Evolutionary conservation across 2,329 filamentous ascomycete genomes (phyloP), one percentile per base, ranked within the genome.

Genomic region (Rutstroemia sydowiana): DNA sequence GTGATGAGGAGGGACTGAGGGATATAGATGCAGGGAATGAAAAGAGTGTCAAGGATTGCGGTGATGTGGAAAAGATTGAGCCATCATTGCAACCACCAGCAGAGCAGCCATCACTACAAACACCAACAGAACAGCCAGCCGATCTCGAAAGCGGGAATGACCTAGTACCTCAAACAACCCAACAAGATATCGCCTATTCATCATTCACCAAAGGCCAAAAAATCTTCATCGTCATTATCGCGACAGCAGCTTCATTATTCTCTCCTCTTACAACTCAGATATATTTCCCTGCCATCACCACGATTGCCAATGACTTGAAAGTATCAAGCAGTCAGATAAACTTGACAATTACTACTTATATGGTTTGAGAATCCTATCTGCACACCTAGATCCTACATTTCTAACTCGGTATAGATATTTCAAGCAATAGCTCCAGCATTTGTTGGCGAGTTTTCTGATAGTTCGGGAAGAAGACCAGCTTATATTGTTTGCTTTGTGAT

Each of bases 371-470:
- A 4, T 21, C 20, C 43, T 18, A 31, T 2, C n/a, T 16, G 1
- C 4, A 9, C 10, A 14, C 7, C 20, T 41, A 13, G 1, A 14
- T 13, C 16, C 9, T 5, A n/a, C 6, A 10, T 11, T 13, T 23
- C 42, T 41, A 28, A 21, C 39, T 11, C 8, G 3, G 6, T 18
- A 6, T 65, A 63, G 74, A 72, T 84, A 37, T 71, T 83, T 23
- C 81, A 83, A 66, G 81, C 75, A 9, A 66, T 82, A 18, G 72
- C 75, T 2, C 80, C 81, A 21, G 75, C 75, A 58, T 74, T 82
- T 52, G 67, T 81, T 37, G 79, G 77, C 0, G 74, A 73, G 2
- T 66, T 82, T 36, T 75, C 78, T 0, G 81, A 84, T 59, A 71
- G 64, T 2, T 68, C 70, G 2, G 79, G 80, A 1, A 70, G 78